These are phyloP conservation scores for Meredithiella fracta DNA, from an alignment of 2,329 filamentous ascomycete species.

Conservation along the genomic window DNA sequence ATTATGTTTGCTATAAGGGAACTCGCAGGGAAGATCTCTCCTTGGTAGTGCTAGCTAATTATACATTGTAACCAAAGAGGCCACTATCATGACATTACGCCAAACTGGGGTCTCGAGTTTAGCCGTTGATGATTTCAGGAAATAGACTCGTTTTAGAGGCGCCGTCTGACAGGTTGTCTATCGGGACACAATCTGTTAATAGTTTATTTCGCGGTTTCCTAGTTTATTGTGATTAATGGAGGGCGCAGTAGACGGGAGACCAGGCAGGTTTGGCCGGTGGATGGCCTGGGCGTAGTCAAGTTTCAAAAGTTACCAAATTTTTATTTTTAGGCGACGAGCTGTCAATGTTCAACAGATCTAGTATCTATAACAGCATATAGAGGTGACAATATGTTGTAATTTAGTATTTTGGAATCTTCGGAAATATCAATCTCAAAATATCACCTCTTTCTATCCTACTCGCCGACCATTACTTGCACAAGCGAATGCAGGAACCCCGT, in stretches of 20 bases:
- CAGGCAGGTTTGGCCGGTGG: not conserved
- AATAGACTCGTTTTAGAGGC: not conserved
- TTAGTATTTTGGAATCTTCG: too few relatives aligned
- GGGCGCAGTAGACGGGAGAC: too few relatives aligned
- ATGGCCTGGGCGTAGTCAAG: not conserved
- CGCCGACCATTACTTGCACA: not conserved
- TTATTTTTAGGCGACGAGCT: not conserved
- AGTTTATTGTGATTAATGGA: too few relatives aligned
- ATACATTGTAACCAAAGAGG: not conserved
- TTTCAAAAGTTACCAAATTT: not conserved
- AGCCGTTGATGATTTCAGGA: not conserved
- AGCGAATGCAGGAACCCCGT: conserved; percentile 1
- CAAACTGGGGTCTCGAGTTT: not conserved
- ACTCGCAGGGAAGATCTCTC: not conserved
- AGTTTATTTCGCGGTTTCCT: too few relatives aligned
- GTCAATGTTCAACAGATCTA: not conserved
- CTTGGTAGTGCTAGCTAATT: not conserved
- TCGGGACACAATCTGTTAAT: not conserved
- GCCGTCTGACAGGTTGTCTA: not conserved
- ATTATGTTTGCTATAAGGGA: not conserved
- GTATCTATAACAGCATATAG: too few relatives aligned
- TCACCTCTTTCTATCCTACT: too few relatives aligned
- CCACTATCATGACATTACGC: not conserved
- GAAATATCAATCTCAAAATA: too few relatives aligned
- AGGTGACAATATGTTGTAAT: too few relatives aligned